Evolutionary conservation across 352 stramenopile species (phyloP), one percentile per base, ranked within the genome.

Genomic region (Pythium volutum): DNA sequence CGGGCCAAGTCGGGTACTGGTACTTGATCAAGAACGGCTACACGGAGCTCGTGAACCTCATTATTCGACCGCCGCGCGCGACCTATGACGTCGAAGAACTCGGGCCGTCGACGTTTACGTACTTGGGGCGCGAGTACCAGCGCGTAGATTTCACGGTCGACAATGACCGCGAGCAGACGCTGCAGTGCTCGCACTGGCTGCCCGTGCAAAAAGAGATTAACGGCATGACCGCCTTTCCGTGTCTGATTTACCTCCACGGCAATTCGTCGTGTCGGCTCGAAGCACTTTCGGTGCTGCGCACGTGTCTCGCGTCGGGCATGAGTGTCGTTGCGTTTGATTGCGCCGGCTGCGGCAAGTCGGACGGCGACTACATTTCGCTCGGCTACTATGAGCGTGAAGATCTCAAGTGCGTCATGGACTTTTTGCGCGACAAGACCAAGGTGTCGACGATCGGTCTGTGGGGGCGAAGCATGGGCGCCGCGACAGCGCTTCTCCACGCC

Each of bases 181-280:
- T 99, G 10, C 77, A 97, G 53, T 99, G 96, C 71, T 98, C 91
- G 31, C 91, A 98, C 64, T 99, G 97, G 97, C 77, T 88, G 59
- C 93, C 91, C 0, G 69, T 85, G 2, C 73, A 70, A 43, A 60
- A 55, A 26, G 64, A 67, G 22, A 65, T 65, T n/a, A 43, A 72
- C 51, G 51, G 66, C 10, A 57, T 72, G 23, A 62, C 53, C 3
- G 67, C 80, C 38, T 69, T 94, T 45, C 88, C 91, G 15, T 98
- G 95, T 66, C 80, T 99, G 4, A 98, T 99, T 57, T 99, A 99
- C 59, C 81, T 99, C 58, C 97, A 99, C 66, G 97, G 97, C 53
- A 99, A 99, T 71, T 98, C 92, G 11, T 98, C 89, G 14, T 97
- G 91, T 62, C 79, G 97, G 2, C 77, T 98, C 0, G 96, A 99